These are phyloP conservation scores for Brassica rapa DNA, from an alignment of 345 rosid genomes.

Conservation along the genomic window DNA sequence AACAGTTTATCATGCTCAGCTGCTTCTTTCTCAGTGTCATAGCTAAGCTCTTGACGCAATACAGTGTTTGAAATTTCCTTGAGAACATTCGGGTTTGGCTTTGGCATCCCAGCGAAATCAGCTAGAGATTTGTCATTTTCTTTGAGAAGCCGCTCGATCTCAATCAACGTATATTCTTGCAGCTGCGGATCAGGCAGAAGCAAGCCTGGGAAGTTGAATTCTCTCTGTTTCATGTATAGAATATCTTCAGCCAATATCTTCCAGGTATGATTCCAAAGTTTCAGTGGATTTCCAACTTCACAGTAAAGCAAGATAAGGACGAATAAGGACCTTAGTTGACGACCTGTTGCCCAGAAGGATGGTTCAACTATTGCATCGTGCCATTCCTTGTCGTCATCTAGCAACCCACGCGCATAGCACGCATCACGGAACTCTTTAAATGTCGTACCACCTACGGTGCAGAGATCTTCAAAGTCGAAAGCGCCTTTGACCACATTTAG, in stretches of 20 bases:
- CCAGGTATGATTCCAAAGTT: background rate
- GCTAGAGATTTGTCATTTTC: background rate
- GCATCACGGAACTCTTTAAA: background rate
- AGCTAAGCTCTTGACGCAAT: background rate
- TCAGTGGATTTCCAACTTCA: background rate
- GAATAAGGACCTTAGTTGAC: background rate
- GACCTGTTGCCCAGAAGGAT: background rate
- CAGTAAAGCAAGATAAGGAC: background rate
- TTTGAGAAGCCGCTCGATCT: background rate
- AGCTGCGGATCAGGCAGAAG: background rate
- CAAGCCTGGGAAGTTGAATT: background rate
- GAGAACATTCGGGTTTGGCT: background rate
- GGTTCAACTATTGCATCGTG: background rate
- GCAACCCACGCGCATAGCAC: background rate
- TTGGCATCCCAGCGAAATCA: background rate
- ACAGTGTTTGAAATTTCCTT: background rate
- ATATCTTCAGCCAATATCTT: background rate
- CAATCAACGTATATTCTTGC: background rate
- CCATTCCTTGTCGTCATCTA: conserved; percentile 15
- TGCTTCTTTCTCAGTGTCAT: background rate
- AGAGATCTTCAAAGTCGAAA: background rate
- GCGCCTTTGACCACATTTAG: background rate
- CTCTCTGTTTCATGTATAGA: background rate
- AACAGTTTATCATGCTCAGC: background rate
- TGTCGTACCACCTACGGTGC: background rate